Evolutionary conservation across 192 early-diverging fungal genomes (phyloP).

Genomic region (Gonapodya prolifera): DNA sequence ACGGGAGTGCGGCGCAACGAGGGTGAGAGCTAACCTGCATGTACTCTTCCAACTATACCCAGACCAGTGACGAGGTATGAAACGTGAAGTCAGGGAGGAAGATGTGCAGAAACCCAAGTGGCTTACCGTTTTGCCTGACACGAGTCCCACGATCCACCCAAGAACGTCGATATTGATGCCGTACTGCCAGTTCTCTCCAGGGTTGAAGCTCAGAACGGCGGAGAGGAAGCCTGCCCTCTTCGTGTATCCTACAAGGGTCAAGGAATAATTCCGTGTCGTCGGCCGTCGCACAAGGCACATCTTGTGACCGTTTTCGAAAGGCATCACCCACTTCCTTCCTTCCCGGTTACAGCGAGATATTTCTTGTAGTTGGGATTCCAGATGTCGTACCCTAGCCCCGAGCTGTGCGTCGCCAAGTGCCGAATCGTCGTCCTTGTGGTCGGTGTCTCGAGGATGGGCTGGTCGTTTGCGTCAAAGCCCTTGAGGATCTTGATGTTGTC

Average conservation of each 20-base stretch:
- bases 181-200: not conserved
- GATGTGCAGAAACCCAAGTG: no score
- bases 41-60: not conserved
- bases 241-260: no score
- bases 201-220: not conserved
- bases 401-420: not conserved
- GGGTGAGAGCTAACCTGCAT: no score
- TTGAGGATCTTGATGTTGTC: not conserved
- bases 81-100: no score
- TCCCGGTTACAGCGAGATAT: not conserved
- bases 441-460: not conserved
- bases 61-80: no score
- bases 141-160: not conserved
- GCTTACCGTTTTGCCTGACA: not conserved
- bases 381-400: not conserved
- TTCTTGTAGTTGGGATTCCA: not conserved
- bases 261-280: no score
- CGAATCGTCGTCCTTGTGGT: not conserved
- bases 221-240: not conserved
- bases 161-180: not conserved
- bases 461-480: not conserved
- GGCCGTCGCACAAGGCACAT: no score
- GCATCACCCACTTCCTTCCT: not conserved
- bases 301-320: no score
- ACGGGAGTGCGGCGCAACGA: no score